phyloP scores from a whole-genome alignment of 805 yeast species.

The Torulaspora gathmanii region DNA sequence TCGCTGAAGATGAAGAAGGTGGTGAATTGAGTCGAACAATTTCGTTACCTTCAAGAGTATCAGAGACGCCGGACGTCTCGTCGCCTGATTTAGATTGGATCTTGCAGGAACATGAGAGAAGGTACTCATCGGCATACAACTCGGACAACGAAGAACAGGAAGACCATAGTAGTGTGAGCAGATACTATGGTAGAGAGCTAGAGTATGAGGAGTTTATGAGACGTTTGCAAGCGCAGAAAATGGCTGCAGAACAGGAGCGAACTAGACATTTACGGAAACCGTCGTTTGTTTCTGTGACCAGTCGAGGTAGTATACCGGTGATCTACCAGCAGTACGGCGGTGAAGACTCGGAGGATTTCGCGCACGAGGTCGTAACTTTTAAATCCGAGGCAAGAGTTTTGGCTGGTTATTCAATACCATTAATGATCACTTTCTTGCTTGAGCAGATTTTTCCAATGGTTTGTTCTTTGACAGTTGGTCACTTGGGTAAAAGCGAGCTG shows the following conservation, averaged over 20 bases:
- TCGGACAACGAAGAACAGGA: slow-evolving; percentile 25
- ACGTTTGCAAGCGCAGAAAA: slow-evolving; percentile 27
- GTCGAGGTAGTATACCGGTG: slow-evolving; percentile 33
- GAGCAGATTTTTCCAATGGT: slow-evolving; percentile 75
- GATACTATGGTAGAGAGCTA: slow-evolving; percentile 21
- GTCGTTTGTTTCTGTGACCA: slow-evolving; percentile 30
- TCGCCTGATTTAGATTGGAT: slow-evolving; percentile 40
- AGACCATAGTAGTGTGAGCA: slow-evolving; percentile 12
- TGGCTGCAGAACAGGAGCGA: slow-evolving; percentile 10
- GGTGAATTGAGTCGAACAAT: slow-evolving; percentile 40
- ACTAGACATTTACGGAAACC: slow-evolving; percentile 18
- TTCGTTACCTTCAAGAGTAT: slow-evolving; percentile 40
- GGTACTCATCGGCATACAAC: slow-evolving; percentile 34
- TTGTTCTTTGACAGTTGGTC: slow-evolving; percentile 80
- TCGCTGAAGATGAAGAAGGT: slow-evolving; percentile 26
- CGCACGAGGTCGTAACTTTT: slow-evolving; percentile 35
- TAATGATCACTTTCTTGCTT: slow-evolving; percentile 63
- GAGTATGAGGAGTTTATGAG: slow-evolving; percentile 34
- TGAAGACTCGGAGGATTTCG: slow-evolving; percentile 29
- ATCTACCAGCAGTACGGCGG: slow-evolving; percentile 27
- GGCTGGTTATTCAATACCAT: slow-evolving; percentile 44
- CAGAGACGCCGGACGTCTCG: slow-evolving; percentile 33
- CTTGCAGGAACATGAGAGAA: slow-evolving; percentile 38
- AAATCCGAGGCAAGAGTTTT: slow-evolving; percentile 37
- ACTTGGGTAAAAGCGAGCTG: slow-evolving; percentile 68